Base-by-base conservation (phyloP, 495 filamentous ascomycete species). In the Bombardia bombarda region DNA sequence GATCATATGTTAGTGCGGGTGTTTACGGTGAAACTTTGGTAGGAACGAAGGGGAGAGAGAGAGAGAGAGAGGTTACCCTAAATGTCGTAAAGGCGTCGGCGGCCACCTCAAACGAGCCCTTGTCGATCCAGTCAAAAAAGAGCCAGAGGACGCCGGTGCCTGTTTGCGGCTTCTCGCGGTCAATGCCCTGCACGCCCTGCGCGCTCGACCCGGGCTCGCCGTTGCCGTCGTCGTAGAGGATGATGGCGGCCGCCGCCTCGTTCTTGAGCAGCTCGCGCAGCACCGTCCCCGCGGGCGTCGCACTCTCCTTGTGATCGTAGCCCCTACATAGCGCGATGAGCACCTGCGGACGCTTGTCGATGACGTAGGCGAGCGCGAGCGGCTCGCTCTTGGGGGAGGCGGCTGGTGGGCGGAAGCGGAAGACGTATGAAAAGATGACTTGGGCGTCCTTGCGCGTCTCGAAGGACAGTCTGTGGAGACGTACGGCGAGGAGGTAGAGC, bases 81-180 rank as follows among this genome's bases (percentile, higher is more conserved):
- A 99, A 99, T 6, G 90, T 97, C 30, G 86, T 92, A 55, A 97
- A 99, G 1, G 93, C 90, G 68, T 97, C 93, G 23, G 93, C 90
- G 53, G 88, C 90, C 45, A 97, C 84, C 68, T 99, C 93, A 60
- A 99, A 99, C 14, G 83, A 87, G 46, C 87, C 83, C 55, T 84
- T 81, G 59, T 97, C 87, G 43, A 99, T 95, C 86, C 90, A 99
- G 36, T 86, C 77, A 56, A 99, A 99, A 65, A 97, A 97, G n/a
- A 73, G 78, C 93, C 93, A 99, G 58, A 99, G 96, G 2, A 95
- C 77, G 0, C 90, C 90, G 12, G 76, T 70, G 14, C 88, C 88
- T 9, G 69, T 79, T 49, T 87, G 82, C 22, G 70, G 76, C 10
- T 73, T 60, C 20, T 80, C 77, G 17, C 77, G 73, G 49, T 88